Evolutionary conservation across 306 rosid species (phyloP), one percentile per base, ranked within the genome.

Genomic region (Hippophae gyantsensis): DNA sequence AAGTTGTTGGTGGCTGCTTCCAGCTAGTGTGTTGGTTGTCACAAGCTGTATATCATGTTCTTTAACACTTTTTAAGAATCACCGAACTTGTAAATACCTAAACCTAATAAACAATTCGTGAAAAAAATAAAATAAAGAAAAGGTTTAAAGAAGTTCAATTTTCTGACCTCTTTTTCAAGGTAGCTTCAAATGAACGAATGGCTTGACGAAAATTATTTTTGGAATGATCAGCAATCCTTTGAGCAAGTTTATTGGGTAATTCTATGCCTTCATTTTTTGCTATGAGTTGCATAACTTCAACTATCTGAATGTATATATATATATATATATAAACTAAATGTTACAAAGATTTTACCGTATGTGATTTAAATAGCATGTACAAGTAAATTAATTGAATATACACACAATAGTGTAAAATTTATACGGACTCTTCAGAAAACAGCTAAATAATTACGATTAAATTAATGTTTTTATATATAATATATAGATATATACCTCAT

Each of bases 141-240:
- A n/a, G 54, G 23, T 32, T 6, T 51, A 7, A 10, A 32, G 54
- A 32, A 56, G 6, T 8, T 46, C 9, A n/a, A 48, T 4, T 42
- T 6, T 10, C 64, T 51, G 43, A 85, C 97, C 68, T 75, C 61
- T 81, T 68, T 13, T 52, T 60, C 80, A 75, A 82, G 8, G 95
- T 77, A 27, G 95, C 97, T 81, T 90, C 95, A 11, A 86, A 74
- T 6, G 97, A 82, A 49, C 94, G 95, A 73, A 87, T 70, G 58
- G 95, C 94, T 69, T 82, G 95, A 12, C 89, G 79, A 41, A 81
- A 82, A 72, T 79, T 90, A 66, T 79, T 84, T 49, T 64, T 82
- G 10, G 94, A 82, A 66, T 69, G 73, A 43, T 70, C 78, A 45
- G 79, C 74, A 2, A 90, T 76, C 70, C 66, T 79, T 27, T 72